These are phyloP conservation scores for Myxozyma kluyveri DNA, from an alignment of 805 yeast genomes.

Conservation along the genomic window DNA sequence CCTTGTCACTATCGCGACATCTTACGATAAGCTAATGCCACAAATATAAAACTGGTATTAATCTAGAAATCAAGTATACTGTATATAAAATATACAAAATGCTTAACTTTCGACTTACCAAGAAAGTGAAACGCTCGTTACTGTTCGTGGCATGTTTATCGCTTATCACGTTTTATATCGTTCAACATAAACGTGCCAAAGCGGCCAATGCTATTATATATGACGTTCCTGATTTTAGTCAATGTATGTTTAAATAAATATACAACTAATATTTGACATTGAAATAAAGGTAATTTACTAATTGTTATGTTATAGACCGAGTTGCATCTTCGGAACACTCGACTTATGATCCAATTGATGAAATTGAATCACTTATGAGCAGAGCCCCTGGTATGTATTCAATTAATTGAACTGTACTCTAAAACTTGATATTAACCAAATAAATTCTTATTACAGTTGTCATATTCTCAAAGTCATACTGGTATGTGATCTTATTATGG, in stretches of 20 bases:
- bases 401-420: too few species aligned
- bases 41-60: too few species aligned
- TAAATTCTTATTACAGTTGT: conserved; percentile 35
- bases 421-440: too few species aligned
- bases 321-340: not conserved
- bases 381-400: conserved; percentile 21
- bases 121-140: conserved; percentile 4
- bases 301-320: not conserved
- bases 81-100: too few species aligned
- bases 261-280: not conserved
- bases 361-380: conserved; percentile 11
- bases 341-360: conserved; percentile 17
- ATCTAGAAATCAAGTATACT: too few species aligned
- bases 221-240: conserved; percentile 20
- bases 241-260: not conserved
- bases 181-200: not conserved
- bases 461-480: conserved; percentile 52
- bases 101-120: not conserved
- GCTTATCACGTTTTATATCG: conserved; percentile 1
- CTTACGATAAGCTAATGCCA: too few species aligned
- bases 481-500: conserved; percentile 24
- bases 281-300: not conserved
- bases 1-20: too few species aligned
- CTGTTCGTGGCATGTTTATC: not conserved
- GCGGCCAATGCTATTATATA: conserved; percentile 2